These are phyloP conservation scores for Skeletonema marinoi DNA, from an alignment of 108 stramenopile genomes.

Conservation along the genomic window DNA sequence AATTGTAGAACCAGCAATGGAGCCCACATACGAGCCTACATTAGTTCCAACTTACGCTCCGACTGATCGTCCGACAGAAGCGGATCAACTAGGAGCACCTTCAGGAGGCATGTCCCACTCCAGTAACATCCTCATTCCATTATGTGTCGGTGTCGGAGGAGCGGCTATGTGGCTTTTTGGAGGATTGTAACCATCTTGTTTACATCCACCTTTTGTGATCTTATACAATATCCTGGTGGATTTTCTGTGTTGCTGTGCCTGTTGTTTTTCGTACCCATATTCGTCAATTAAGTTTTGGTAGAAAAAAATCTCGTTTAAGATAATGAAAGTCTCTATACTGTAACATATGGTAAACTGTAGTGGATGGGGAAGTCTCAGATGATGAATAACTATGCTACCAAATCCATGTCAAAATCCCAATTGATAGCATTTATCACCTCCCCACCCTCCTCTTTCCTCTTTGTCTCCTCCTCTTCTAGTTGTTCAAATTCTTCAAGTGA, in stretches of 20 bases:
- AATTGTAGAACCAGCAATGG: neutral
- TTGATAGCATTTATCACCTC: constrained; percentile 41
- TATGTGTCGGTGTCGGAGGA: constrained; percentile 5
- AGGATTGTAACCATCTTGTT: neutral
- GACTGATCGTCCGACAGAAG: neutral
- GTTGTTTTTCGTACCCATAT: neutral
- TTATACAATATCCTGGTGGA: neutral
- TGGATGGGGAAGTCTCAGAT: neutral
- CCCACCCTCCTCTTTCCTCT: constrained; percentile 42
- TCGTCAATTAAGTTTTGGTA: neutral
- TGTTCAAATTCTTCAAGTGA: constrained; percentile 63
- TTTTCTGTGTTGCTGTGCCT: neutral
- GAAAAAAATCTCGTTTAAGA: neutral
- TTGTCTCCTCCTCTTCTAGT: constrained; percentile 39
- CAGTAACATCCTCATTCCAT: neutral
- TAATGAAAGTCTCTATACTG: neutral
- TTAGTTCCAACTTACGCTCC: neutral
- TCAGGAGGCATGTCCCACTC: constrained; percentile 2
- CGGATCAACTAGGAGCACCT: neutral
- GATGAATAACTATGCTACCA: constrained; percentile 55
- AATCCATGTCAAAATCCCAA: constrained; percentile 90
- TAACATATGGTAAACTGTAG: neutral
- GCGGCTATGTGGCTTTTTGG: neutral
- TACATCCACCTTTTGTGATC: neutral
- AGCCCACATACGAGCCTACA: neutral